Percentiles rank a stretch among this genome's conserved stretches.
These are phyloP conservation scores for Jackrogersella minutella DNA, from an alignment of 495 filamentous ascomycete genomes.

Conservation along the genomic window DNA sequence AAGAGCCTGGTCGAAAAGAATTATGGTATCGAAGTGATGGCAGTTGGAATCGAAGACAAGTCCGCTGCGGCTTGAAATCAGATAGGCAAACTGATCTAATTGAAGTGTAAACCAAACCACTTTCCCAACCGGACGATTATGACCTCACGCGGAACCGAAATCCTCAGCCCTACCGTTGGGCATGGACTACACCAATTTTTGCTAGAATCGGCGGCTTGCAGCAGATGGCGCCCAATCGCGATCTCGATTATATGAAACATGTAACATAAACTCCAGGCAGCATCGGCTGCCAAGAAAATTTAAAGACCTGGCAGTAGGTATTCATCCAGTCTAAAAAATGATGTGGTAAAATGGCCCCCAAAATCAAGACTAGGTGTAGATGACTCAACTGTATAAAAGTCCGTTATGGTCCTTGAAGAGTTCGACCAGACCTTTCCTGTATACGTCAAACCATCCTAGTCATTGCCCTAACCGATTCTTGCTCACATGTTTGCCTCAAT, in stretches of 20 bases:
- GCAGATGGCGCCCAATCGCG: conserved; percentile 22
- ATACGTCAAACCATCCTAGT: not conserved
- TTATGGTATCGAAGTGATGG: no score
- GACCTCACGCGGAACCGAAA: no score
- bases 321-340: not conserved
- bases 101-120: no score
- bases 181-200: not conserved
- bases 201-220: conserved; percentile 11
- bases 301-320: conserved; percentile 4
- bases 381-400: conserved; percentile 14
- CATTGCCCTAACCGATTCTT: not conserved
- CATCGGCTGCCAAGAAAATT: conserved; percentile 16
- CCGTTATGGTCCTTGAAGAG: not conserved
- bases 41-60: no score
- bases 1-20: no score
- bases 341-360: conserved; percentile 4
- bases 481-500: not conserved
- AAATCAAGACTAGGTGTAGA: not conserved
- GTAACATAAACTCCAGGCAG: conserved; percentile 17
- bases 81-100: no score
- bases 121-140: no score
- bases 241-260: not conserved
- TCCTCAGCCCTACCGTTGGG: not conserved
- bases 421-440: not conserved
- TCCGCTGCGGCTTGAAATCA: no score